Evolutionary conservation across 78 protist genomes (phyloP).

Genomic region (Dictyostelium capitatum): DNA sequence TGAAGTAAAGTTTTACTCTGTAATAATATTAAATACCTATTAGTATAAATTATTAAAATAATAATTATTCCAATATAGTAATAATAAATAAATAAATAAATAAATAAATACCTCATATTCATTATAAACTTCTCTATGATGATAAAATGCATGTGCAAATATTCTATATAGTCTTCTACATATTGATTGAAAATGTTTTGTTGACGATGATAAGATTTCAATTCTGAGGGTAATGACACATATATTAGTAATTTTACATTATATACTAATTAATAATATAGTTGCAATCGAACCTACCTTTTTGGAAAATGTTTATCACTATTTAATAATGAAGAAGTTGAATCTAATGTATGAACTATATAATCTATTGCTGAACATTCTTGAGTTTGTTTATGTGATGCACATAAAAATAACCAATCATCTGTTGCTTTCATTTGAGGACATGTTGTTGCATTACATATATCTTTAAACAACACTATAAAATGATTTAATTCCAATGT

Average conservation of each 20-base stretch:
- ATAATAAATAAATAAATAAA: background rate
- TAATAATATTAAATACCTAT: background rate
- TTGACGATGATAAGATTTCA: slow-evolving; percentile 30
- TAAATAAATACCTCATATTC: slow-evolving; percentile 78
- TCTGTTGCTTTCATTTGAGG: slow-evolving; percentile 91
- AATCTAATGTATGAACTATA: slow-evolving; percentile 89
- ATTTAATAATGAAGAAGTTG: slow-evolving; percentile 81
- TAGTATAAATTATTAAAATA: background rate
- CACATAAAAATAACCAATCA: slow-evolving; percentile 93
- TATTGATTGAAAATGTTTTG: slow-evolving; percentile 70
- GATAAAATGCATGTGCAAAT: slow-evolving; percentile 87
- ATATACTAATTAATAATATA: too few species aligned
- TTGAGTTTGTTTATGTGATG: slow-evolving; percentile 90
- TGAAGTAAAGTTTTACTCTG: slow-evolving; percentile 35
- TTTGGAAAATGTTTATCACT: slow-evolving; percentile 77
- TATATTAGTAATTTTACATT: too few species aligned
- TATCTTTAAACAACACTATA: slow-evolving; percentile 45
- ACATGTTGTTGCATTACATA: slow-evolving; percentile 86
- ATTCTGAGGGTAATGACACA: background rate
- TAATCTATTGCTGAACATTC: slow-evolving; percentile 92
- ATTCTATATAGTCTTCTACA: slow-evolving; percentile 82
- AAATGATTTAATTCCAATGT: slow-evolving; percentile 80
- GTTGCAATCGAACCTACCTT: background rate
- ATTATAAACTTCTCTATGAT: slow-evolving; percentile 76
- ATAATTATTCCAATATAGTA: background rate